Evolutionary conservation across 495 filamentous ascomycete species (phyloP), one percentile per base, ranked within the genome.

Genomic region (Neurospora hispaniola): DNA sequence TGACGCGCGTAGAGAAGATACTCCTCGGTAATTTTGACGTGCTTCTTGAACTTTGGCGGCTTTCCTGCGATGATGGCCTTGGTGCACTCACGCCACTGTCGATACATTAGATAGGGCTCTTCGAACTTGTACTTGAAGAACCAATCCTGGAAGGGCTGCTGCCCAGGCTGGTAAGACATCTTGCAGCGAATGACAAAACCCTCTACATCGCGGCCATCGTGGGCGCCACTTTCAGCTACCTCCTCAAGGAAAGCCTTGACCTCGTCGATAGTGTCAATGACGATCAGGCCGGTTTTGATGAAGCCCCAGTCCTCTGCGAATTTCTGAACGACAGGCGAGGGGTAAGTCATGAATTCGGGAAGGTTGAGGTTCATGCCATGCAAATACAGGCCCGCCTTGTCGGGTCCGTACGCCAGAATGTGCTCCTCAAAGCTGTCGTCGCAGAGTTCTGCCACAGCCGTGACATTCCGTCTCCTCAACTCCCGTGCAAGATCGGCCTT

Each of bases 101-200:
- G 89, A 79, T 97, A 99, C 93, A 99, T 93, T 75, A 99, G 82
- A 80, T 99, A 99, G 0, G 96, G 96, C 83, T 99, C 96, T 79
- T 99, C 96, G 71, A 98, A 99, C 83, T 99, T 99, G 87, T 93
- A 99, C 80, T 99, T 99, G 90, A 98, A 99, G 83, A 99, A 98
- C 95, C 95, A 99, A 80, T 98, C 93, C 20, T 87, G 84, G 82
- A 89, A 96, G 6, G 79, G 74, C 0, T 82, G 75, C 48, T 79
- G 80, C 2, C 77, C 77, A 1, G 74, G 75, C 9, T 81, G 71
- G 11, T 78, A 73, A 1, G 82, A 77, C 73, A 89, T 88, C 79
- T 93, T 90, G 83, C 96, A 98, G 71, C 96, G 91, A 72, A 99
- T 92, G 71, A 99, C 96, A 75, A 99, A 99, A 4, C 96, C 96